Conservation (phyloP, 2,329 filamentous ascomycete species). For the Xylaria sp. region DNA sequence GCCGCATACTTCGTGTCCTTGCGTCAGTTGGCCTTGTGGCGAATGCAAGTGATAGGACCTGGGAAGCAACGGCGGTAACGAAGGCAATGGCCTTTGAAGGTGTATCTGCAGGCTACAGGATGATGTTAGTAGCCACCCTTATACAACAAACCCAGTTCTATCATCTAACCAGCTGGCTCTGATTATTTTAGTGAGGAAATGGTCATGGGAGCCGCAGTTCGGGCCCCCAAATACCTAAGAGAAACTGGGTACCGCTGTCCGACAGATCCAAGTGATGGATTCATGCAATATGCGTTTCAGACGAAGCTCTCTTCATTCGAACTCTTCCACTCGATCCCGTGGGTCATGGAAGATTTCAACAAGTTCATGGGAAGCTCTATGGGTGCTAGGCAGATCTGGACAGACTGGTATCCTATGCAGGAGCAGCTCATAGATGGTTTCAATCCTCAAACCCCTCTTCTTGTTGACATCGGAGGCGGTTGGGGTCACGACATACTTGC, state of each 20-base stretch:
- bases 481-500: constrained; percentile 40
- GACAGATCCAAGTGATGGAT: constrained; percentile 33
- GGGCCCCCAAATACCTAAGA: constrained; percentile 35
- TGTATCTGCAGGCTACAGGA: constrained; percentile 35
- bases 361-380: constrained; percentile 39
- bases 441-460: constrained; percentile 25
- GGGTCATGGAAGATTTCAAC: constrained; percentile 36
- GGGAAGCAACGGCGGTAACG: constrained; percentile 36
- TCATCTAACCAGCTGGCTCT: background rate
- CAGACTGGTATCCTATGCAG: constrained; percentile 39
- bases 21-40: constrained; percentile 34
- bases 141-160: background rate
- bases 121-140: constrained; percentile 32
- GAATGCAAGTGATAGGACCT: constrained; percentile 34
- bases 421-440: constrained; percentile 38
- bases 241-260: constrained; percentile 38
- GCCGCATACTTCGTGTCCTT: constrained; percentile 31
- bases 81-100: constrained; percentile 35
- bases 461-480: constrained; percentile 42
- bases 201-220: constrained; percentile 30
- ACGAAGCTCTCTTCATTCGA: constrained; percentile 36
- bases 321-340: constrained; percentile 31
- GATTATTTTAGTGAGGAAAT: constrained; percentile 28
- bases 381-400: constrained; percentile 35
- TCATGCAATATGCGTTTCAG: constrained; percentile 40